Percentiles rank a stretch among this genome's conserved stretches.
Conservation (phyloP, 2,329 filamentous ascomycete genomes). For the Neurospora sp. region DNA sequence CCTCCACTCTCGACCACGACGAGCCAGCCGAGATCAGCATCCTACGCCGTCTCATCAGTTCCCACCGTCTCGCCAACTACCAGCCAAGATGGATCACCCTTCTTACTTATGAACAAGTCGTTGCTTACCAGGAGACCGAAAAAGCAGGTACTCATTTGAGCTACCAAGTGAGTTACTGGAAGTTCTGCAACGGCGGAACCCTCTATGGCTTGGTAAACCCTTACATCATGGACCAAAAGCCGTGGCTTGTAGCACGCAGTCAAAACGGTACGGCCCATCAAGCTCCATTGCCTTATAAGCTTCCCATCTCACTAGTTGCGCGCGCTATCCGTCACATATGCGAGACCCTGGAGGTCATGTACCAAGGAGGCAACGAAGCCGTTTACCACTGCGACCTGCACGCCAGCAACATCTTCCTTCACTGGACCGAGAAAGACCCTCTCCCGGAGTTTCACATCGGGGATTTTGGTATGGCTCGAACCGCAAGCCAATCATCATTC, state of each 20-base stretch:
- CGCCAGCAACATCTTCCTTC: slow-evolving; percentile 6
- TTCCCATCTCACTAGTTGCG: slow-evolving; percentile 4
- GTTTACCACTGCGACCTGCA: slow-evolving; percentile 10
- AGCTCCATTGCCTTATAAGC: not conserved
- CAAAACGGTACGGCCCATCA: not conserved
- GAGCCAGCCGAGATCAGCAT: not conserved
- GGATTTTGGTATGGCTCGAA: slow-evolving; percentile 5
- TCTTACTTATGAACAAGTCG: not conserved
- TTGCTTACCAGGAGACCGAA: not conserved
- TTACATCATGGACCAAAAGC: not conserved
- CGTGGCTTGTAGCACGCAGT: not conserved
- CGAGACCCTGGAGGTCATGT: slow-evolving; percentile 11
- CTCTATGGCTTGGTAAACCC: not conserved
- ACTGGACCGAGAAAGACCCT: not conserved
- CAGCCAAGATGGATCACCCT: not conserved
- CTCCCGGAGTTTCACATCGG: slow-evolving; percentile 7
- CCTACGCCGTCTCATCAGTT: not conserved
- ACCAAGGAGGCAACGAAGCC: slow-evolving; percentile 3
- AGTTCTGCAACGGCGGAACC: slow-evolving; percentile 6
- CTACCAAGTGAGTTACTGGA: slow-evolving; percentile 7
- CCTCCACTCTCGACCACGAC: not conserved
- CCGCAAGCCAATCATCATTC: not conserved
- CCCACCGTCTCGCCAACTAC: not conserved
- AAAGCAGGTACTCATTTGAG: not conserved
- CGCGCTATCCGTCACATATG: slow-evolving; percentile 6